These are phyloP conservation scores for Saraca asoca DNA, from an alignment of 331 rosid genomes.

Conservation along the genomic window DNA sequence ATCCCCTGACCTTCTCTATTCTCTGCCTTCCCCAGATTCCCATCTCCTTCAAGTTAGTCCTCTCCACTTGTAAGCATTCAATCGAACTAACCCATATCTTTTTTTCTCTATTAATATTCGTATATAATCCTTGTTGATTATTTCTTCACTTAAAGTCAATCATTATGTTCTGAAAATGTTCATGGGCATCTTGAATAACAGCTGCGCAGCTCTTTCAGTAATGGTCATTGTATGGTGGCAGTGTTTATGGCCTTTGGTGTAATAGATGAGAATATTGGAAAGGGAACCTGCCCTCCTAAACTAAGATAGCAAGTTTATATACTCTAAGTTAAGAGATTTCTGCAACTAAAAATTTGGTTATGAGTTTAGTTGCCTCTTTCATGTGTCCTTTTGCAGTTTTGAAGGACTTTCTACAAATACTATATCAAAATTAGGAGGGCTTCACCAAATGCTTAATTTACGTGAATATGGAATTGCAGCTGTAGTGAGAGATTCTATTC, in stretches of 20 bases:
- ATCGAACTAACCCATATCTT: background rate
- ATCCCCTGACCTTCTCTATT: constrained; percentile 78
- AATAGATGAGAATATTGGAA: too few relatives aligned
- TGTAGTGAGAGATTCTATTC: constrained; percentile 72
- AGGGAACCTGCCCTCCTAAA: too few relatives aligned
- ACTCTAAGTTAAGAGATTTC: background rate
- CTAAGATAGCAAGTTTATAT: too few relatives aligned
- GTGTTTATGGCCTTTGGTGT: background rate
- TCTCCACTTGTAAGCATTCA: constrained; percentile 70
- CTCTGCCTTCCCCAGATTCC: constrained; percentile 95
- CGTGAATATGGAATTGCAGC: constrained; percentile 64
- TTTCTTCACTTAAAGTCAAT: background rate
- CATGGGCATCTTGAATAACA: background rate
- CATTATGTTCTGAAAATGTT: background rate
- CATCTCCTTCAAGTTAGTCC: constrained; percentile 81
- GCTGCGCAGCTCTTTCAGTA: too few relatives aligned
- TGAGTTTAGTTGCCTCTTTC: background rate
- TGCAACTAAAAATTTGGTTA: background rate
- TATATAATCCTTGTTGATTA: background rate
- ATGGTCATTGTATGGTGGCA: background rate
- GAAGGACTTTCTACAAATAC: constrained; percentile 76
- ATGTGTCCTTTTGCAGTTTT: constrained; percentile 44
- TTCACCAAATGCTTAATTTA: constrained; percentile 66
- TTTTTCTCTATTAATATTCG: background rate
- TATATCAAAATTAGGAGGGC: constrained; percentile 74